Conservation (phyloP, 2,329 filamentous ascomycete species). For the Microdochium trichocladiopsis region DNA sequence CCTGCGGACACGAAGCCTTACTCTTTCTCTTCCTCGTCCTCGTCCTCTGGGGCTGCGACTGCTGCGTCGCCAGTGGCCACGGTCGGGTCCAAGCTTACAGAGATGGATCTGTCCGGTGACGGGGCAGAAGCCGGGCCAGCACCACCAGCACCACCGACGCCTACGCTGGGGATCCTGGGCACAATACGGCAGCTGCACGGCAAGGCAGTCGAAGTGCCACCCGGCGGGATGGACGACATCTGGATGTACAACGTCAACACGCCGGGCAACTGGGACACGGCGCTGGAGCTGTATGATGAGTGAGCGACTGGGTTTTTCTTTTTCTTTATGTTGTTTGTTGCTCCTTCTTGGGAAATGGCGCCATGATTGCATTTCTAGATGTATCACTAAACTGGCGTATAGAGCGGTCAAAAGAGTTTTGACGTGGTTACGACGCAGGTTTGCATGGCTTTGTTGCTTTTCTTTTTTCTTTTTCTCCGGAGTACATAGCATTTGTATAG, state of each 20-base stretch:
- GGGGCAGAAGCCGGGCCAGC: neutral
- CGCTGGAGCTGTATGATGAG: neutral
- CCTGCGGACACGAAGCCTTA: no score
- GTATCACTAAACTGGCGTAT: no score
- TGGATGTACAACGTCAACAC: constrained; percentile 1
- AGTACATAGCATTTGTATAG: no score
- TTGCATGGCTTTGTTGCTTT: no score
- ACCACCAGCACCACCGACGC: neutral
- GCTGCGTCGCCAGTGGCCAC: neutral
- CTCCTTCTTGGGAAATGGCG: no score
- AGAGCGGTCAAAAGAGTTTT: no score
- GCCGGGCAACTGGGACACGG: neutral
- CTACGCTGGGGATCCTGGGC: neutral
- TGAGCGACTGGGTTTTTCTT: no score
- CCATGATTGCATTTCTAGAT: no score
- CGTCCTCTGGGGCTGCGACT: neutral
- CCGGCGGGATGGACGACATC: neutral
- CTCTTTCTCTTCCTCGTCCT: no score
- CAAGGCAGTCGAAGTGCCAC: neutral
- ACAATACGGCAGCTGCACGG: neutral
- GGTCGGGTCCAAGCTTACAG: neutral
- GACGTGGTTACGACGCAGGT: no score
- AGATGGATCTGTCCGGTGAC: neutral
- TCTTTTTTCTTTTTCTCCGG: no score
- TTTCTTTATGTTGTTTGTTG: no score